phyloP scores from a whole-genome alignment of 306 rosid species.

The Prunus mume region DNA sequence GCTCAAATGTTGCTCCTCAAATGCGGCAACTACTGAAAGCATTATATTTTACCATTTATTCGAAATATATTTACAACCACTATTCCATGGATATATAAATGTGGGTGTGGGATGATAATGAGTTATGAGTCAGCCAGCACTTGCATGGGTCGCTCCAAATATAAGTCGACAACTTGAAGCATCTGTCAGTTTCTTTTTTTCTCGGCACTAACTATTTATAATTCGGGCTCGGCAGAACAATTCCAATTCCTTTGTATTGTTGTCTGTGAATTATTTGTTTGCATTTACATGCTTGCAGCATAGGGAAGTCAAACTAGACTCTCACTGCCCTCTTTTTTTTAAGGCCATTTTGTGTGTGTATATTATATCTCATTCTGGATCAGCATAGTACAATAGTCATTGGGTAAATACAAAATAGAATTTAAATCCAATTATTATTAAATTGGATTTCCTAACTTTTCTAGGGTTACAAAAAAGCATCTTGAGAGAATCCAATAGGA shows the following conservation, averaged over 20 bases:
- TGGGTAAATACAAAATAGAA: neutral
- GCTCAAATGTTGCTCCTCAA: neutral
- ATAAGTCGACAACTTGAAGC: slow-evolving; percentile 11
- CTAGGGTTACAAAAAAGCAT: neutral
- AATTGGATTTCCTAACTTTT: neutral
- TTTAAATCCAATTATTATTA: neutral
- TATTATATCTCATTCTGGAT: neutral
- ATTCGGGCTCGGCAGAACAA: neutral
- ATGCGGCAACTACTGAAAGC: neutral
- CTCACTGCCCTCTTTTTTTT: neutral
- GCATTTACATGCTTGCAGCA: neutral
- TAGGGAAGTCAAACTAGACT: neutral
- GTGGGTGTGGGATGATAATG: neutral
- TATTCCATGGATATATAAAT: neutral
- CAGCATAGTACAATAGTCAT: neutral
- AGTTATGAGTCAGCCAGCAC: neutral
- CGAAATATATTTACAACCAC: neutral
- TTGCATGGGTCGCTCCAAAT: neutral
- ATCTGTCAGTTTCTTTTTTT: neutral
- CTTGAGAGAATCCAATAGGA: too few relatives aligned
- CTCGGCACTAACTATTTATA: neutral
- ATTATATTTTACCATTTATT: neutral
- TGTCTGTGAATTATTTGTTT: neutral
- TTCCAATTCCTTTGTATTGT: neutral
- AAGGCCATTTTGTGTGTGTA: neutral